phyloP scores from a whole-genome alignment of 73 alveolate genomes.

The Paramecium tetraurelia region DNA sequence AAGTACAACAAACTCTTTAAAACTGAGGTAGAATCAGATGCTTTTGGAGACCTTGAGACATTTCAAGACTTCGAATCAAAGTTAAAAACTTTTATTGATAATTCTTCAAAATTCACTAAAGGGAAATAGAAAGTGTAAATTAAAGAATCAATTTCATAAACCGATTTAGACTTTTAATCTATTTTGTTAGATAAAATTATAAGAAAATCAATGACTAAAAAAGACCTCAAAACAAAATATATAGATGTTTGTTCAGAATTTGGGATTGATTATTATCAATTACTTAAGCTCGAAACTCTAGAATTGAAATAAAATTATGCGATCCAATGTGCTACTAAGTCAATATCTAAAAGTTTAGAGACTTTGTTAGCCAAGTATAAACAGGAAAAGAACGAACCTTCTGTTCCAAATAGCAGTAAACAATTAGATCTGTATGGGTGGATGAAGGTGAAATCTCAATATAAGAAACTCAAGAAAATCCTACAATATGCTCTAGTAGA shows the following conservation, averaged over 20 bases:
- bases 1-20: neutral
- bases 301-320: conserved; percentile 29
- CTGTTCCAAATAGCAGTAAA: neutral
- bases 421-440: conserved; percentile 20
- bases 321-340: neutral
- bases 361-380: neutral
- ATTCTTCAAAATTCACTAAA: neutral
- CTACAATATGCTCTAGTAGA: conserved; percentile 18
- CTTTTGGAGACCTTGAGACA: neutral
- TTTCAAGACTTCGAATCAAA: neutral
- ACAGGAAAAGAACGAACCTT: neutral
- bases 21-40: neutral
- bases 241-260: neutral
- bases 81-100: neutral
- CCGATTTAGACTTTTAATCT: conserved; percentile 12
- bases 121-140: neutral
- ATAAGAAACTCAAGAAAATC: neutral
- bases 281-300: neutral
- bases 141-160: neutral
- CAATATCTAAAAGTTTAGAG: neutral
- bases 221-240: neutral
- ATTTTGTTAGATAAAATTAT: neutral
- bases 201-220: neutral
- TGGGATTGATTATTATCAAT: neutral
- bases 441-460: conserved; percentile 13